Percentiles rank a stretch among this genome's conserved stretches.
These are phyloP conservation scores for Rubus parviflorus DNA, from an alignment of 306 rosid species.

Conservation along the genomic window DNA sequence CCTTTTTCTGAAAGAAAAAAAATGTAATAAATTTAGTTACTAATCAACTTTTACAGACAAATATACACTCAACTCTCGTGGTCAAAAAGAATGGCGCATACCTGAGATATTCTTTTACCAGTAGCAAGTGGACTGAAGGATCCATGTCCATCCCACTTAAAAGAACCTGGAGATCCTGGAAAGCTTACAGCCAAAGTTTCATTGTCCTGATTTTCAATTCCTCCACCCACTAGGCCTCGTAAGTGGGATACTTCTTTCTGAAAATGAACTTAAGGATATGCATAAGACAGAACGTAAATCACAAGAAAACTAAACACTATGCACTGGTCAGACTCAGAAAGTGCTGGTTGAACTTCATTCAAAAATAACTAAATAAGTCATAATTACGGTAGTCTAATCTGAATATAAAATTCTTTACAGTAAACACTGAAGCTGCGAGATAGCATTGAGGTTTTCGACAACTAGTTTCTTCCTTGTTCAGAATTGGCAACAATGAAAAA, in stretches of 20 bases:
- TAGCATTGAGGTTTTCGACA: background rate
- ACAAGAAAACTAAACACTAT: background rate
- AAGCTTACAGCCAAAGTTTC: constrained; percentile 54
- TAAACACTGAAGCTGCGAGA: background rate
- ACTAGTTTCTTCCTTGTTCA: background rate
- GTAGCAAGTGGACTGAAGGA: constrained; percentile 73
- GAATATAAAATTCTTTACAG: background rate
- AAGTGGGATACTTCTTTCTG: constrained; percentile 88
- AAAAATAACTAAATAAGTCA: background rate
- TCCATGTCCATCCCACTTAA: constrained; percentile 90
- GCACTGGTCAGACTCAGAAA: background rate
- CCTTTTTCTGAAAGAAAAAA: constrained; percentile 56
- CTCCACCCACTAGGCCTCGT: constrained; percentile 63
- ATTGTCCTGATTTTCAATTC: constrained; percentile 59
- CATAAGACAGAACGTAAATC: constrained; percentile 4
- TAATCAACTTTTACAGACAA: constrained; percentile 17
- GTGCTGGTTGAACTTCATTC: background rate
- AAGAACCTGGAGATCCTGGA: constrained; percentile 90
- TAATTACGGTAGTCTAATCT: background rate
- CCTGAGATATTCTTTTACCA: constrained; percentile 66
- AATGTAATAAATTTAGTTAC: constrained; percentile 17
- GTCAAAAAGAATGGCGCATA: constrained; percentile 25
- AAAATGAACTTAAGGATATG: constrained; percentile 12
- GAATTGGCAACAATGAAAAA: background rate
- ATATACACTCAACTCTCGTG: constrained; percentile 11